phyloP scores from a whole-genome alignment of 805 yeast genomes.

The Scheffersomyces stipitis region DNA sequence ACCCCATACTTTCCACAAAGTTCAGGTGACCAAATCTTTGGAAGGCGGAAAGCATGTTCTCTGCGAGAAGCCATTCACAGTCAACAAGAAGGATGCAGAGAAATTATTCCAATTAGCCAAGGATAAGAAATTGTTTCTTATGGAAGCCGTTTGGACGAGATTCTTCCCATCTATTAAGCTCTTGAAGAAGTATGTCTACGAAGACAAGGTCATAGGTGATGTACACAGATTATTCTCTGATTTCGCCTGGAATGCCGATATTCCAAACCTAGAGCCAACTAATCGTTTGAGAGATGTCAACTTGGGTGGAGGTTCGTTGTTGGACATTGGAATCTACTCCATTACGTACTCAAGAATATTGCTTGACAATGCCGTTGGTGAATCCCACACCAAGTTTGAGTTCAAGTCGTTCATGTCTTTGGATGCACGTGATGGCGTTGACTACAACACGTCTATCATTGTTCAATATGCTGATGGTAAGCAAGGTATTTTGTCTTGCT shows the following conservation, averaged over 20 bases:
- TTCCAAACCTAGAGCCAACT: constrained; percentile 17
- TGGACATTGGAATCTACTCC: constrained; percentile 56
- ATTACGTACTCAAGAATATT: constrained; percentile 46
- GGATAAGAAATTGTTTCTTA: constrained; percentile 42
- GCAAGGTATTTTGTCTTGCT: constrained; percentile 39
- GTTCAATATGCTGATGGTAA: constrained; percentile 39
- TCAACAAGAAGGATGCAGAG: constrained; percentile 45
- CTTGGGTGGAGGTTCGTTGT: constrained; percentile 56
- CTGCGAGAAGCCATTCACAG: constrained; percentile 56
- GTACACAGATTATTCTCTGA: constrained; percentile 45
- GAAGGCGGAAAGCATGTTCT: constrained; percentile 49
- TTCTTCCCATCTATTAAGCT: constrained; percentile 47
- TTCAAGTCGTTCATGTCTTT: constrained; percentile 34
- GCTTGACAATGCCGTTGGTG: constrained; percentile 33
- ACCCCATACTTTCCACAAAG: constrained; percentile 53
- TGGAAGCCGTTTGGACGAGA: constrained; percentile 64
- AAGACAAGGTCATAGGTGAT: constrained; percentile 47
- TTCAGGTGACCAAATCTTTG: constrained; percentile 43
- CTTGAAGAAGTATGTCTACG: constrained; percentile 35
- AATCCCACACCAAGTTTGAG: constrained; percentile 24
- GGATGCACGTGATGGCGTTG: constrained; percentile 39
- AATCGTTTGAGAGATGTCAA: constrained; percentile 43
- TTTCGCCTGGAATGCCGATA: constrained; percentile 36
- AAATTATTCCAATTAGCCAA: constrained; percentile 45
- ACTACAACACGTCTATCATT: constrained; percentile 38